phyloP scores from a whole-genome alignment of 192 early-diverging fungal species.

The Podila verticillata region DNA sequence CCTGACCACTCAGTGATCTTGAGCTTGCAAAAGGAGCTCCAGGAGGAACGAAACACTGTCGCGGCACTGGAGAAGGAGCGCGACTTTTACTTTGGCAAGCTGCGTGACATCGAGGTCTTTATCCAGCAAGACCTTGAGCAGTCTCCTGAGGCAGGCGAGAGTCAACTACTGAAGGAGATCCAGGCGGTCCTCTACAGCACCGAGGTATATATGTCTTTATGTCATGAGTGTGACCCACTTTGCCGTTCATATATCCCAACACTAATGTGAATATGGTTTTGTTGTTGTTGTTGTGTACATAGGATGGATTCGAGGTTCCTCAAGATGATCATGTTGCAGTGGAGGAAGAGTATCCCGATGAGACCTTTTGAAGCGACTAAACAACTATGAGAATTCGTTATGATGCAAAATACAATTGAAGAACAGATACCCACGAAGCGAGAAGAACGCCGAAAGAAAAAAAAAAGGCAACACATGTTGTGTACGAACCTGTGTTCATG shows the following conservation, averaged over 20 bases:
- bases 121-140: slow-evolving; percentile 81
- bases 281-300: neutral
- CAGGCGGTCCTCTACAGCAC: slow-evolving; percentile 92
- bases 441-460: neutral
- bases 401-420: neutral
- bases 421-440: neutral
- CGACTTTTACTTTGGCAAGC: slow-evolving; percentile 97
- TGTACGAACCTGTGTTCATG: too few relatives aligned
- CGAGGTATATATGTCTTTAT: slow-evolving; percentile 52
- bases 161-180: slow-evolving; percentile 75
- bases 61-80: slow-evolving; percentile 96
- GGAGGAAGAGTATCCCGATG: slow-evolving; percentile 61
- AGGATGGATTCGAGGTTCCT: slow-evolving; percentile 85
- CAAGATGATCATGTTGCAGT: slow-evolving; percentile 56
- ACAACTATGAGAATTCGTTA: neutral
- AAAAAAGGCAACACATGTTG: too few relatives aligned
- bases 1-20: slow-evolving; percentile 63
- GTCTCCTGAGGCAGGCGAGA: slow-evolving; percentile 54
- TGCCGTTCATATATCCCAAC: slow-evolving; percentile 9
- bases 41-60: slow-evolving; percentile 84
- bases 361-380: slow-evolving; percentile 63
- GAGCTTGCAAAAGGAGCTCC: slow-evolving; percentile 81
- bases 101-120: slow-evolving; percentile 93
- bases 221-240: neutral
- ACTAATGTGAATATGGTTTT: neutral